Base-by-base conservation (phyloP, 176 grass and related monocot genomes). In the Guadua angustifolia region DNA sequence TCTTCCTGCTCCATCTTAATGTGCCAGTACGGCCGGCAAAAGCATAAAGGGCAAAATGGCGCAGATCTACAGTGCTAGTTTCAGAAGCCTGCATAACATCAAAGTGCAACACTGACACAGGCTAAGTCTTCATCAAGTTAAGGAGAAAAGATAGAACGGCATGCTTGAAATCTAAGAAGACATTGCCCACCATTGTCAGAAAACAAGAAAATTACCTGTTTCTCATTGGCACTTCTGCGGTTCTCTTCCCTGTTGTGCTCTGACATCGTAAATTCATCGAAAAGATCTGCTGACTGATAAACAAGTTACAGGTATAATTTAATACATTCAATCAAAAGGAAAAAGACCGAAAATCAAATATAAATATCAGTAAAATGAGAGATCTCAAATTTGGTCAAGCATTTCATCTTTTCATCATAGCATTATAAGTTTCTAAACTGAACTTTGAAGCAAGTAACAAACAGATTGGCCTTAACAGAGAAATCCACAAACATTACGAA, bases 21-120 rank as follows among this genome's bases (percentile, higher is more conserved):
- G 51, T 42, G 6, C 96, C 96, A 49, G 87, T 92, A 39, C 91
- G 91, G 38, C 96, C 96, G 94, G 91, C 85, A 90, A 98, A 98
- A 65, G 93, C 96, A 92, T 98, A 98, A 74, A 98, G 87, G 21
- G 89, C 89, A 89, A 98, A 98, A 90, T 98, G 93, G 17, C 93
- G 96, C 63, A 98, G 83, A 62, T 98, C 95, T 42, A 86, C 68
- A 6, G 63, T 84, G 79, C 40, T 79, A 47, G 81, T 66, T 63
- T 92, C 89, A 46, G 87, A 86, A 73, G 44, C 77, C 87, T 98
- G 77, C 68, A 88, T 49, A 42, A 9, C 38, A 86, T 56, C 29
- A 2, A 22, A 59, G 35, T 6, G 62, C 50, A 75, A 21, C 5
- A 1, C 35, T 2, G 9, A 74, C 19, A 38, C 12, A 74, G 18